phyloP scores from a whole-genome alignment of 257 asterid species.

The Plantago elongata region DNA sequence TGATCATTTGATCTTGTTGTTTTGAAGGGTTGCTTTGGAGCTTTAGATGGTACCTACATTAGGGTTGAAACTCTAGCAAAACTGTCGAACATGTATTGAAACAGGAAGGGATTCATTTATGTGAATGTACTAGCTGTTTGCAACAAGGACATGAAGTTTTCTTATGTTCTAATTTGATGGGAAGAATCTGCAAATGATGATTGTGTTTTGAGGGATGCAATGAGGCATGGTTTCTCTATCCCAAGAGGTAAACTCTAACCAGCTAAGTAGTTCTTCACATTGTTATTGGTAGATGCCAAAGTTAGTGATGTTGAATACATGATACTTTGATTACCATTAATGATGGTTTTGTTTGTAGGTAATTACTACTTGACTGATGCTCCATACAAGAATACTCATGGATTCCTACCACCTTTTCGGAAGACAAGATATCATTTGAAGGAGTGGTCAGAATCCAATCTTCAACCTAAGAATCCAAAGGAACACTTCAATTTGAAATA shows the following conservation, averaged over 20 bases:
- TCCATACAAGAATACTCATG: background rate
- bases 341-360: background rate
- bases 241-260: too few species aligned
- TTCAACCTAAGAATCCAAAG: background rate
- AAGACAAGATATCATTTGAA: background rate
- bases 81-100: background rate
- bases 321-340: too few species aligned
- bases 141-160: background rate
- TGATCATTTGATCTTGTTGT: too few species aligned
- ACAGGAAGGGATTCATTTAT: background rate
- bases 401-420: background rate
- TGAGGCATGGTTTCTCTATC: background rate
- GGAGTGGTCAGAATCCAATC: background rate
- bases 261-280: too few species aligned
- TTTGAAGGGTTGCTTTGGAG: slow-evolving; percentile 9
- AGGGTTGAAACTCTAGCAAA: background rate
- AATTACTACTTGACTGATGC: background rate
- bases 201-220: background rate
- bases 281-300: background rate
- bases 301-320: too few species aligned
- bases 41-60: background rate
- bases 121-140: slow-evolving; percentile 8
- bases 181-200: background rate
- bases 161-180: background rate
- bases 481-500: background rate